Evolutionary conservation across 2,329 filamentous ascomycete species (phyloP).

Genomic region (Keithomyces neogunnii): DNA sequence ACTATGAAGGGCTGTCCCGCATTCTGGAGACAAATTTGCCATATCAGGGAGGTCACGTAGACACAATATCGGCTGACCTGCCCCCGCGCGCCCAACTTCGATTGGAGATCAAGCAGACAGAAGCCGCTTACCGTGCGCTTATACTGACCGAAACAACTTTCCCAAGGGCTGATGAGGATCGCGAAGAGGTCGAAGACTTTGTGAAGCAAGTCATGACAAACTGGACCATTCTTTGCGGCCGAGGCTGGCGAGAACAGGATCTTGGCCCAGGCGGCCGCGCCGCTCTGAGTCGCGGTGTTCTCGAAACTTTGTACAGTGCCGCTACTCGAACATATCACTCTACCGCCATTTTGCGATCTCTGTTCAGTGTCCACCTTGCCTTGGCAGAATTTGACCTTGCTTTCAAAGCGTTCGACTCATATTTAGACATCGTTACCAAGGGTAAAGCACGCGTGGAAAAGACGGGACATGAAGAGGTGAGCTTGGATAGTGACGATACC

Average conservation of each 20-base stretch:
- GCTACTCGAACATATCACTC: constrained; percentile 95
- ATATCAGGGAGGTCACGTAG: constrained; percentile 43
- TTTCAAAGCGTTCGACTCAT: constrained; percentile 84
- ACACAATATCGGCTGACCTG: constrained; percentile 33
- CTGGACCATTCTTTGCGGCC: constrained; percentile 75
- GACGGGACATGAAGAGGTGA: constrained; percentile 59
- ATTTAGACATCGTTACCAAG: constrained; percentile 78
- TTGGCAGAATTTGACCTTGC: constrained; percentile 89
- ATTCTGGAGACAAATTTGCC: constrained; percentile 60
- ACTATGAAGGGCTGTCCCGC: constrained; percentile 72
- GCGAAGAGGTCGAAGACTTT: constrained; percentile 74
- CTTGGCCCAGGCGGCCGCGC: constrained; percentile 75
- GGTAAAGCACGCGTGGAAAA: constrained; percentile 80
- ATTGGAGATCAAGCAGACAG: constrained; percentile 70
- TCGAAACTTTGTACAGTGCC: constrained; percentile 84
- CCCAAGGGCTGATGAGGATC: constrained; percentile 72
- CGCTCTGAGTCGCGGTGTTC: constrained; percentile 62
- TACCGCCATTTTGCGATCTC: constrained; percentile 72
- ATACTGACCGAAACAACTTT: constrained; percentile 75
- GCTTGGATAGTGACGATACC: constrained; percentile 69
- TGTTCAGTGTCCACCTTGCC: constrained; percentile 81
- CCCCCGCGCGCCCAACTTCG: constrained; percentile 57
- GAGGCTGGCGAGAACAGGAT: constrained; percentile 71
- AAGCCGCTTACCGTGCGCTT: constrained; percentile 69
- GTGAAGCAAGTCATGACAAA: constrained; percentile 72